Base-by-base conservation (phyloP, 1,284 basidiomycete species). In the Phaffia rhodozyma region DNA sequence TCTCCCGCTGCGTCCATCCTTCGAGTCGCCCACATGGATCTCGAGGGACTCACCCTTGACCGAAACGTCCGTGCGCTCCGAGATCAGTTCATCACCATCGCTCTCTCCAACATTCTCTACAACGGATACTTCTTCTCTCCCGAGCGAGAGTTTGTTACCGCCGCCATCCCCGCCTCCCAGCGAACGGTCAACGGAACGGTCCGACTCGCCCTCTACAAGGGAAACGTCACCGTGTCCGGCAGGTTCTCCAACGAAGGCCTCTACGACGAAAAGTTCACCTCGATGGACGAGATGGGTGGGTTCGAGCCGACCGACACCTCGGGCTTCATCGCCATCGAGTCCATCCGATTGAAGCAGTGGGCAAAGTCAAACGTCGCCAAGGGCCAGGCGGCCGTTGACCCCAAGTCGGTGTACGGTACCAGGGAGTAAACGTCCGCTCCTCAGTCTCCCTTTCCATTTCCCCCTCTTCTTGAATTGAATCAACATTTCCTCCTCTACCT, bases 211-310 rank as follows among this genome's bases (percentile, higher is more conserved):
- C 78, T 97, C 55, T 93, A 94, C 84, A 96, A 96, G 81, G 94
- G 96, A 67, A 97, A 97, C 76, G 89, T 94, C 57, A 81, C 94
- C 69, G 82, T 98, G 67, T 90, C 97, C 75, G 94, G 94, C 57
- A 85, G 96, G 65, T 84, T 84, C 72, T 94, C 91, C 67, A 82
- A 89, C 29, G 91, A 93, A 81, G 87, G 89, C 72, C 81, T 97
- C 38, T 99, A 99, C 76, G 94, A 98, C 73, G 92, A 91, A 73
- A 87, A 87, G 66, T 84, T 97, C 78, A 91, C 91, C n/a, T 96
- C 91, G 66, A 98, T 99, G 94, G 94, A 98, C 77, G 93, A 97
- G 79, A 85, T 97, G 66, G 93, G 93, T 69, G 94, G 94, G 55
- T 97, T 97, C 77, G 89, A 93, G 77, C 89, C 91, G 25, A 89